Conservation (phyloP, 331 rosid genomes). For the Erythrophleum ivorense region DNA sequence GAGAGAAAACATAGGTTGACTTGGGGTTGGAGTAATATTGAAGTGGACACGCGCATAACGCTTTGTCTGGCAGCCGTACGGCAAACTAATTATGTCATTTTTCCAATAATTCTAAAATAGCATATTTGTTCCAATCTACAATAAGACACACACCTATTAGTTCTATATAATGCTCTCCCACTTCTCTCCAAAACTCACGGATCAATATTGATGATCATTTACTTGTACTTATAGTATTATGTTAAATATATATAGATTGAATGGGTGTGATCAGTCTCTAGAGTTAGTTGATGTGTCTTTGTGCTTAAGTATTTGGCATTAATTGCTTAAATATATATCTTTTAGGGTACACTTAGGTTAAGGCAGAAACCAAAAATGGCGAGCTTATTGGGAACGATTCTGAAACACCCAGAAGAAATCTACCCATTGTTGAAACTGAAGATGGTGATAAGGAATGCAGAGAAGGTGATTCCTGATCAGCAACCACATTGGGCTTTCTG, state of each 20-base stretch:
- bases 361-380: not conserved
- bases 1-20: too few relatives aligned
- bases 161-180: conserved; percentile 24
- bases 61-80: not conserved
- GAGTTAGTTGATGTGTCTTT: too few relatives aligned
- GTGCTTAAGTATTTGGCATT: too few relatives aligned
- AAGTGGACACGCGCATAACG: not conserved
- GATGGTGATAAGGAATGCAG: conserved; percentile 19
- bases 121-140: too few relatives aligned
- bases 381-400: not conserved
- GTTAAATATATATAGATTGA: too few relatives aligned
- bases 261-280: too few relatives aligned
- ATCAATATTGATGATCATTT: not conserved
- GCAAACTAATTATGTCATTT: not conserved
- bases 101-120: not conserved
- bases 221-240: too few relatives aligned
- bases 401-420: conserved; percentile 19
- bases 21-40: not conserved
- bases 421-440: not conserved
- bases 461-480: not conserved
- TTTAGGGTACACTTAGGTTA: too few relatives aligned
- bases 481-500: conserved; percentile 20
- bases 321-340: too few relatives aligned
- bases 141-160: not conserved
- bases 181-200: not conserved